Evolutionary conservation across 768 basidiomycete genomes (phyloP), one percentile per base, ranked within the genome.

Genomic region (Candolleomyces aberdarensis): DNA sequence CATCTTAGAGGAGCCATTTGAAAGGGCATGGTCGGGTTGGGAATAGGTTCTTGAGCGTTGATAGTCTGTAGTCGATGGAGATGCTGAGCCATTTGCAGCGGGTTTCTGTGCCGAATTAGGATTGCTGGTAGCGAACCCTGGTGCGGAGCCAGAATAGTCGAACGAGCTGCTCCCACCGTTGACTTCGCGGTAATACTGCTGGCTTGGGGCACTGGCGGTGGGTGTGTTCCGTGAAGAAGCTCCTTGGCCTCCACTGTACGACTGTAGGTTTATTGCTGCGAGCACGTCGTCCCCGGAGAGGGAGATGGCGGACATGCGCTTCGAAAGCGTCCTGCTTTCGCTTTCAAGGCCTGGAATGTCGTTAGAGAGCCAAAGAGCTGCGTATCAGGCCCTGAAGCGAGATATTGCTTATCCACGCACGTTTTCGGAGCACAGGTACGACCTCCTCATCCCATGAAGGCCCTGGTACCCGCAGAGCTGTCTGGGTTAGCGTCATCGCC

Each of bases 401-500:
- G 15, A 32, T 17, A 56, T 62, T 49, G 60, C 44, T 49, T 29
- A 59, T 63, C 60, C 50, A 78, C 83, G 68, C 77, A 92, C 90
- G 82, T 80, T 92, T 90, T 66, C 91, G 83, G 41, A 93, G 78
- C 44, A 88, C 81, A 58, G 91, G 92, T 32, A 93, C 92, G 59
- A 93, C 91, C 40, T 84, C 84, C 69, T 91, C 90, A 72, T 92
- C 91, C 90, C 91, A 93, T 41, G 84, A 80, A 54, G 87, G 83
- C 47, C 79, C 76, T 54, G 77, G 75, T 49, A 74, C 64, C 48
- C 73, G 67, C 55, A 77, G 74, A 22, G 44, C 44, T 44, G 79
- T 71, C 71, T 80, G 79, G 52, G 76, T 79, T 51, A 78, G 71
- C 49, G 79, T 76, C 79, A 82, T 80, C 20, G 43, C 49, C 17